These are phyloP conservation scores for Arthrinium puccinioides DNA, from an alignment of 2,329 filamentous ascomycete species.

Conservation along the genomic window DNA sequence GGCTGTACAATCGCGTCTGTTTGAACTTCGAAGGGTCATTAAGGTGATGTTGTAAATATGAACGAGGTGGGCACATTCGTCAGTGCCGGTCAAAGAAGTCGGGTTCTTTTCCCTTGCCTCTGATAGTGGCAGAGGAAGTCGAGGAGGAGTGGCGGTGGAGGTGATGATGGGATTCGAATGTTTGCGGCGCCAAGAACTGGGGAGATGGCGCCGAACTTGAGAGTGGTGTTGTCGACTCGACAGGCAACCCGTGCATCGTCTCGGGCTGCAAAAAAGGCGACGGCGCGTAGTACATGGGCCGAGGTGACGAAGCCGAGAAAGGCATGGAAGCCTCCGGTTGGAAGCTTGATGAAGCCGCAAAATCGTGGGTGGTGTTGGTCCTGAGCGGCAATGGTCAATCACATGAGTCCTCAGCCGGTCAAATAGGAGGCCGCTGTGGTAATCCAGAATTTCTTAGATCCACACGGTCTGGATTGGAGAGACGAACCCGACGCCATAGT, in stretches of 20 bases:
- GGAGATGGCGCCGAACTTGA: slow-evolving; percentile 26
- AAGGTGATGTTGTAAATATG: slow-evolving; percentile 11
- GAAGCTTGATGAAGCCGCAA: slow-evolving; percentile 33
- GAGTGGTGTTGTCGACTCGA: slow-evolving; percentile 28
- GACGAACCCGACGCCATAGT: slow-evolving; percentile 53
- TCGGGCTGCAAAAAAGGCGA: slow-evolving; percentile 39
- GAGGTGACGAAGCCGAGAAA: slow-evolving; percentile 22
- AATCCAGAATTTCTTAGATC: slow-evolving; percentile 40
- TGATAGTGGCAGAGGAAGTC: slow-evolving; percentile 19
- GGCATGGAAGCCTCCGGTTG: slow-evolving; percentile 24
- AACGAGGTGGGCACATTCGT: not conserved
- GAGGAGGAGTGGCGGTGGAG: slow-evolving; percentile 22
- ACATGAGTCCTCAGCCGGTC: slow-evolving; percentile 32
- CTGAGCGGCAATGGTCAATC: slow-evolving; percentile 49
- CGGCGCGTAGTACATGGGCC: slow-evolving; percentile 29
- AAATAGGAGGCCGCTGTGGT: slow-evolving; percentile 32
- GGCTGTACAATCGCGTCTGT: slow-evolving; percentile 28
- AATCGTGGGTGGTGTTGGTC: slow-evolving; percentile 27
- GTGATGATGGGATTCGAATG: slow-evolving; percentile 14
- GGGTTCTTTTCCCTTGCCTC: slow-evolving; percentile 29
- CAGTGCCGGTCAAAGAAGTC: slow-evolving; percentile 12
- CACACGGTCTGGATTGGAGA: slow-evolving; percentile 55
- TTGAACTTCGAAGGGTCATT: slow-evolving; percentile 14
- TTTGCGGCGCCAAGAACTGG: slow-evolving; percentile 24
- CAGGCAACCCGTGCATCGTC: slow-evolving; percentile 30